These are phyloP conservation scores for Globisporangium lucens DNA, from an alignment of 352 stramenopile genomes.

Conservation along the genomic window DNA sequence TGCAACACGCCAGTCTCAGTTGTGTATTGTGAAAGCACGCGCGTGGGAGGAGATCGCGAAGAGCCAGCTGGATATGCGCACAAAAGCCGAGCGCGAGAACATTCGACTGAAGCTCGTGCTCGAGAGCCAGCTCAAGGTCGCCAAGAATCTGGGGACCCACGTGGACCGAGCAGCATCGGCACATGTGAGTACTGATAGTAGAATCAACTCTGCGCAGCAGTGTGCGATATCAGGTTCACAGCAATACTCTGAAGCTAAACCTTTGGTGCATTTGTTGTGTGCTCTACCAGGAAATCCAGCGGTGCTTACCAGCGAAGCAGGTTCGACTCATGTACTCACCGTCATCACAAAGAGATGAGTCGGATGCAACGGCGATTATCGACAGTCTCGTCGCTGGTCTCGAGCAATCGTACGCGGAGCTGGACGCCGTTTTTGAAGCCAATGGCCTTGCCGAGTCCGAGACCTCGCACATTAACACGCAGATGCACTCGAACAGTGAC, in stretches of 20 bases:
- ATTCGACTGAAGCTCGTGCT: constrained; percentile 45
- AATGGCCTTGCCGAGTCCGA: constrained; percentile 6
- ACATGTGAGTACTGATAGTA: not conserved
- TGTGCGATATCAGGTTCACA: too few species aligned
- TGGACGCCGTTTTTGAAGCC: constrained; percentile 1
- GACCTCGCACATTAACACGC: not conserved
- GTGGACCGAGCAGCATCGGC: not conserved
- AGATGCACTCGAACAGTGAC: constrained; percentile 3
- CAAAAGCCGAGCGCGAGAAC: constrained; percentile 39
- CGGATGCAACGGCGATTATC: constrained; percentile 9
- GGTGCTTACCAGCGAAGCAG: not conserved
- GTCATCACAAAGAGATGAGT: not conserved
- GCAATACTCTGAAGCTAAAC: too few species aligned
- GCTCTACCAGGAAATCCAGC: not conserved
- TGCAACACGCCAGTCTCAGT: not conserved
- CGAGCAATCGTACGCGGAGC: constrained; percentile 2
- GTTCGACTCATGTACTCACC: not conserved
- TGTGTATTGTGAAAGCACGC: not conserved
- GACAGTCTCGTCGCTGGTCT: constrained; percentile 23
- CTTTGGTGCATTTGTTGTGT: not conserved
- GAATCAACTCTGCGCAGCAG: not conserved
- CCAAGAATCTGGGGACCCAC: constrained; percentile 34
- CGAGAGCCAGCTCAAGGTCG: constrained; percentile 43
- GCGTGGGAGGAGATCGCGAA: constrained; percentile 8
- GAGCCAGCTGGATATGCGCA: constrained; percentile 4